These are phyloP conservation scores for Tetrapisispora phaffii DNA, from an alignment of 805 yeast species.

Conservation along the genomic window DNA sequence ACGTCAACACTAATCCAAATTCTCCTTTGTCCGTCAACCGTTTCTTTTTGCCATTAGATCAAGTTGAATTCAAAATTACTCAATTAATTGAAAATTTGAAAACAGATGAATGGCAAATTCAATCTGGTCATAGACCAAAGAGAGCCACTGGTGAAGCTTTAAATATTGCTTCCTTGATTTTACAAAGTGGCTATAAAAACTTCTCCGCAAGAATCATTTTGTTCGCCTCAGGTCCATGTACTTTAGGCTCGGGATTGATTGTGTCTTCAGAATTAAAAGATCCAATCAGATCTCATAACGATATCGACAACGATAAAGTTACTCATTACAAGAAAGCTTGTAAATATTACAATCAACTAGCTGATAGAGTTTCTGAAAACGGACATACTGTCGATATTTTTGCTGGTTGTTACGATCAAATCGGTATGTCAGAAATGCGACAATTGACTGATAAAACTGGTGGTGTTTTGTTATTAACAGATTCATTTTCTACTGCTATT, in stretches of 20 bases:
- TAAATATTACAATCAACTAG: slow-evolving; percentile 64
- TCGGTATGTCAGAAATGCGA: slow-evolving; percentile 89
- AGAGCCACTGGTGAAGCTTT: slow-evolving; percentile 89
- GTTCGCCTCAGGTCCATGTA: slow-evolving; percentile 89
- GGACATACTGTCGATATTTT: slow-evolving; percentile 79
- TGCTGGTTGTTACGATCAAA: slow-evolving; percentile 92
- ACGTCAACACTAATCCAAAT: slow-evolving; percentile 18
- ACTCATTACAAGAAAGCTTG: slow-evolving; percentile 76
- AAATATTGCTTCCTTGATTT: slow-evolving; percentile 66
- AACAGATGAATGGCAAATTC: slow-evolving; percentile 79
- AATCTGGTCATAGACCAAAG: slow-evolving; percentile 68
- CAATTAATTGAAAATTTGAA: slow-evolving; percentile 64
- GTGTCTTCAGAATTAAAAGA: slow-evolving; percentile 85
- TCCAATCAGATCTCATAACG: slow-evolving; percentile 92
- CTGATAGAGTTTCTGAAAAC: slow-evolving; percentile 55
- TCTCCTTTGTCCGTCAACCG: slow-evolving; percentile 40
- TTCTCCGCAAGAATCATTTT: slow-evolving; percentile 80
- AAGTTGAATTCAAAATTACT: slow-evolving; percentile 73
- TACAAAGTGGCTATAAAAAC: slow-evolving; percentile 72
- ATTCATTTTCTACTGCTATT: slow-evolving; percentile 89
- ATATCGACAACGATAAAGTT: slow-evolving; percentile 81
- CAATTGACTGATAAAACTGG: slow-evolving; percentile 74
- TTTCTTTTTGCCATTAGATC: slow-evolving; percentile 60
- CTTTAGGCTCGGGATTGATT: slow-evolving; percentile 85
- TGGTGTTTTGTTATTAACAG: slow-evolving; percentile 75